Percentiles rank a stretch among this genome's conserved stretches.
Evolutionary conservation across 2,329 filamentous ascomycete genomes (phyloP).

Genomic region (Phialophora chinensis): DNA sequence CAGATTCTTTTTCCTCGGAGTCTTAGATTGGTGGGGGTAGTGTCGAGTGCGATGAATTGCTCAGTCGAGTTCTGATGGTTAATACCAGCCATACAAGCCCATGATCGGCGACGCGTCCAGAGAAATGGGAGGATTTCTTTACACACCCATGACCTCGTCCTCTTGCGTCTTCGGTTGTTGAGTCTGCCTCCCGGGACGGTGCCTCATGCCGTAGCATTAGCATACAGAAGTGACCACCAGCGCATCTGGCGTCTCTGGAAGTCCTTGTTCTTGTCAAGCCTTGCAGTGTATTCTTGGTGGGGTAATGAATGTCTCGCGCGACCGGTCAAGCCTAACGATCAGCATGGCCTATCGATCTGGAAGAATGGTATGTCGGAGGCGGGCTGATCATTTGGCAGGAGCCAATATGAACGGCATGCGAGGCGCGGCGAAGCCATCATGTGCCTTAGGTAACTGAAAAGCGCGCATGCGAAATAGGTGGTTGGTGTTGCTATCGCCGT

Average conservation of each 20-base stretch:
- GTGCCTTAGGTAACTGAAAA: not conserved
- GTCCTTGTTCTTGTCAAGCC: not conserved
- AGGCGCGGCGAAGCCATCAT: not conserved
- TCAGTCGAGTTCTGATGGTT: not conserved
- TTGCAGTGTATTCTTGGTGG: not conserved
- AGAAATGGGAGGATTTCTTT: not conserved
- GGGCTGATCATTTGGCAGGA: not conserved
- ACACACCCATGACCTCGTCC: not conserved
- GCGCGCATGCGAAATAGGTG: not conserved
- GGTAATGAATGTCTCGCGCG: not conserved
- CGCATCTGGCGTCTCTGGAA: not conserved
- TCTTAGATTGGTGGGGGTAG: no score
- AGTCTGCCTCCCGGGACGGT: not conserved
- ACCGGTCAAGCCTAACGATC: not conserved
- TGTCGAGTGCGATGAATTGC: no score
- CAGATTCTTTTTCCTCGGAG: not conserved
- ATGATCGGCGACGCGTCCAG: not conserved
- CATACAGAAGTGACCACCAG: not conserved
- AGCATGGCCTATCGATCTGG: not conserved
- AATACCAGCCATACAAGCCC: not conserved
- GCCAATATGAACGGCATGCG: not conserved
- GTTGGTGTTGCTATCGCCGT: not conserved
- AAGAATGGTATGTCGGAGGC: not conserved
- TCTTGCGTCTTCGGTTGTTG: not conserved
- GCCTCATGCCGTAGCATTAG: not conserved